These are phyloP conservation scores for Isatis tinctoria DNA, from an alignment of 345 rosid species.

Conservation along the genomic window DNA sequence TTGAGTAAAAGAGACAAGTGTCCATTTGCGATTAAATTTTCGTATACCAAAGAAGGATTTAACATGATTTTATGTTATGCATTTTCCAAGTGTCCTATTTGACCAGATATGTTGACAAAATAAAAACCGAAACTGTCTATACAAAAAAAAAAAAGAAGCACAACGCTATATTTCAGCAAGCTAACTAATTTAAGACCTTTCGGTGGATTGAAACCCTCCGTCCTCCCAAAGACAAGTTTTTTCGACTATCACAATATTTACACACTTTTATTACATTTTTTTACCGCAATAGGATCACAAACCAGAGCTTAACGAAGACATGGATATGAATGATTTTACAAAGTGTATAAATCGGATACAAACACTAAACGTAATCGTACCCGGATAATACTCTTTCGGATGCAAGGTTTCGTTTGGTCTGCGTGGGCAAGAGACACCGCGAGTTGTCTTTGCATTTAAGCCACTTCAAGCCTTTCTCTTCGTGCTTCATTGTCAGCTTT, in stretches of 20 bases:
- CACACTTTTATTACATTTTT: slow-evolving; percentile 15
- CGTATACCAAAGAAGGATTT: too few species aligned
- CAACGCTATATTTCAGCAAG: not conserved
- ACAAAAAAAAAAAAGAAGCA: not conserved
- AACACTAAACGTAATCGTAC: slow-evolving; percentile 51
- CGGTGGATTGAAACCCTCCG: not conserved
- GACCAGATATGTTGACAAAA: too few species aligned
- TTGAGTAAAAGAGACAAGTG: too few species aligned
- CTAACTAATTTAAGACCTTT: not conserved
- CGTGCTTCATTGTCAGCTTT: slow-evolving; percentile 47
- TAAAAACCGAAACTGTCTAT: not conserved
- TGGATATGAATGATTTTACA: slow-evolving; percentile 19
- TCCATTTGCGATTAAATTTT: too few species aligned
- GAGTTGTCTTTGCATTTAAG: slow-evolving; percentile 63
- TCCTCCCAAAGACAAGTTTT: not conserved
- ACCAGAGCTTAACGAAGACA: slow-evolving; percentile 9
- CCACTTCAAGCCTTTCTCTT: slow-evolving; percentile 51
- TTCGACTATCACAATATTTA: slow-evolving; percentile 22
- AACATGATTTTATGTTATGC: too few species aligned
- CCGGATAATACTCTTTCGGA: slow-evolving; percentile 38
- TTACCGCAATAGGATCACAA: slow-evolving; percentile 12
- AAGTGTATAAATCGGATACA: not conserved
- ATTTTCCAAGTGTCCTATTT: too few species aligned
- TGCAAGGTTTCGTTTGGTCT: slow-evolving; percentile 50
- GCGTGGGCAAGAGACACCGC: slow-evolving; percentile 51